Conservation (phyloP, 2,329 filamentous ascomycete genomes). For the Penicillium sp. region DNA sequence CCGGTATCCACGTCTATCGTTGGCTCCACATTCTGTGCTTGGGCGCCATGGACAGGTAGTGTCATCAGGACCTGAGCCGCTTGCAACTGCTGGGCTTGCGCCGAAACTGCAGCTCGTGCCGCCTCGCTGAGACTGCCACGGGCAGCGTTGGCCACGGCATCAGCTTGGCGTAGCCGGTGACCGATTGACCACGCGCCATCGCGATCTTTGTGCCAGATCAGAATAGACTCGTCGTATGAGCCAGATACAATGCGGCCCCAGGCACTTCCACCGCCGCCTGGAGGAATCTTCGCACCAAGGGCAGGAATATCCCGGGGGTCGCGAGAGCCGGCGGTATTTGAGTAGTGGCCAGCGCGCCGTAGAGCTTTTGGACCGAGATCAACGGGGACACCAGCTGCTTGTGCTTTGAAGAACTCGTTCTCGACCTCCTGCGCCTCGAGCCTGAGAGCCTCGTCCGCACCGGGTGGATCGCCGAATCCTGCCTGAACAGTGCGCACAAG, state of each 20-base stretch:
- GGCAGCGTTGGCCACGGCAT: slow-evolving; percentile 42
- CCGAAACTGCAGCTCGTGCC: slow-evolving; percentile 18
- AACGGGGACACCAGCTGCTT: slow-evolving; percentile 44
- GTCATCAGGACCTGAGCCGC: slow-evolving; percentile 11
- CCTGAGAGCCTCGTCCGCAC: slow-evolving; percentile 69
- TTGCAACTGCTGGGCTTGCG: slow-evolving; percentile 20
- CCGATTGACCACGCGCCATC: slow-evolving; percentile 79
- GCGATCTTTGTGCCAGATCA: slow-evolving; percentile 85
- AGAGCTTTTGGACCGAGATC: slow-evolving; percentile 42
- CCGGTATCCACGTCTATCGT: background rate
- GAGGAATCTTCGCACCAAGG: slow-evolving; percentile 79
- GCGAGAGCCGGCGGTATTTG: slow-evolving; percentile 65
- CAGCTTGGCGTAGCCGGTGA: slow-evolving; percentile 65
- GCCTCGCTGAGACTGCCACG: slow-evolving; percentile 19
- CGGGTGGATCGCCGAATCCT: slow-evolving; percentile 82
- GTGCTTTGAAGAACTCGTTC: slow-evolving; percentile 62
- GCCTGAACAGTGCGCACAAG: slow-evolving; percentile 93
- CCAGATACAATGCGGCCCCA: slow-evolving; percentile 96
- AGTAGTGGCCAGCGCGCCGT: slow-evolving; percentile 49
- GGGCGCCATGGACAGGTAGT: background rate
- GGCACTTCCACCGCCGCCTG: slow-evolving; percentile 80
- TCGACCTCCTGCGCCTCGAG: slow-evolving; percentile 70
- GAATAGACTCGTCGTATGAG: slow-evolving; percentile 92
- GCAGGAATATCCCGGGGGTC: slow-evolving; percentile 68
- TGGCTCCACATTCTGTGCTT: background rate